Evolutionary conservation across 345 rosid genomes (phyloP).

Genomic region (Euphorbia pulcherrima): DNA sequence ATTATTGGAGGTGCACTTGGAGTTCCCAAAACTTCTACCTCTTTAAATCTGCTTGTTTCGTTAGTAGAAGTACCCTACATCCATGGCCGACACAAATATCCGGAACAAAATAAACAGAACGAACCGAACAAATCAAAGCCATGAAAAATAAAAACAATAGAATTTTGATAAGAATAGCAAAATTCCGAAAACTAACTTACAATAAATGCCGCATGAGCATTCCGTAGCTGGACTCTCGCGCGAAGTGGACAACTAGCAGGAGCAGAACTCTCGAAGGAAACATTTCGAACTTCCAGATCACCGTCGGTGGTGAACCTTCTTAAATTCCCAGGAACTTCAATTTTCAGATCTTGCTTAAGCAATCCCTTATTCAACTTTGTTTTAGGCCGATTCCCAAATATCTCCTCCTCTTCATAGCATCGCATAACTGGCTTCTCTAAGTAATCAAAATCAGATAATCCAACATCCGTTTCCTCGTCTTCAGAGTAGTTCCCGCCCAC

Average conservation of each 20-base stretch:
- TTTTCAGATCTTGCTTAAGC: slow-evolving; percentile 53
- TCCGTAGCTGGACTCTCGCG: slow-evolving; percentile 43
- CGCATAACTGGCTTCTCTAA: slow-evolving; percentile 27
- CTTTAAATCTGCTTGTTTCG: slow-evolving; percentile 25
- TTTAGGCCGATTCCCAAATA: slow-evolving; percentile 22
- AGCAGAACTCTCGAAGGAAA: slow-evolving; percentile 30
- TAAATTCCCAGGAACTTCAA: slow-evolving; percentile 51
- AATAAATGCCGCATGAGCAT: slow-evolving; percentile 30
- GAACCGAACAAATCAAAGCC: background rate
- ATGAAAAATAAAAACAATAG: background rate
- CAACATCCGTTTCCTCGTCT: slow-evolving; percentile 27
- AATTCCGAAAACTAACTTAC: slow-evolving; percentile 9
- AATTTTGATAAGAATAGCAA: background rate
- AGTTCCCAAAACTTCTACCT: slow-evolving; percentile 55
- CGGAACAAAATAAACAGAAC: background rate
- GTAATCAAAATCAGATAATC: slow-evolving; percentile 13
- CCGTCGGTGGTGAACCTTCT: slow-evolving; percentile 54
- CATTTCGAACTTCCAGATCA: slow-evolving; percentile 33
- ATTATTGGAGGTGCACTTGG: slow-evolving; percentile 91
- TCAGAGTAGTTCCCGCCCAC: slow-evolving; percentile 41
- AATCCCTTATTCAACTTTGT: slow-evolving; percentile 56
- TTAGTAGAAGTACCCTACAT: slow-evolving; percentile 35
- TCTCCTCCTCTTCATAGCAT: slow-evolving; percentile 36
- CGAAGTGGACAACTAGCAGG: slow-evolving; percentile 39
- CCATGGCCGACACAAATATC: slow-evolving; percentile 11